A percentile compares a stretch with the other conserved stretches of the same genome.
phyloP scores from a whole-genome alignment of 2,329 filamentous ascomycete genomes.

The Clonostachys chloroleuca region DNA sequence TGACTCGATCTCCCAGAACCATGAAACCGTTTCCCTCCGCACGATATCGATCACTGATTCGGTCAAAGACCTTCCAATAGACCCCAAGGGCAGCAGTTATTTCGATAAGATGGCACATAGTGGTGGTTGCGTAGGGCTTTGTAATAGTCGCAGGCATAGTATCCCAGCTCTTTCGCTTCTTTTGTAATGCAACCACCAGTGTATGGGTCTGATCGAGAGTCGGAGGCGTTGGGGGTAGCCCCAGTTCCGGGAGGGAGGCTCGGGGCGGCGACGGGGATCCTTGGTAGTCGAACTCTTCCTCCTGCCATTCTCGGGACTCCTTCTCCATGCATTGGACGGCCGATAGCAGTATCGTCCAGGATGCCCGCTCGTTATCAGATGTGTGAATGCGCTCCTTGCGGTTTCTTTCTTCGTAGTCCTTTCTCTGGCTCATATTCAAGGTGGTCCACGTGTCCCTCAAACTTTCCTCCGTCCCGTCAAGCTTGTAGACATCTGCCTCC shows the following conservation, averaged over 20 bases:
- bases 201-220: slow-evolving; percentile 25
- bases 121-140: slow-evolving; percentile 47
- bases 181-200: slow-evolving; percentile 39
- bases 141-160: slow-evolving; percentile 42
- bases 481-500: slow-evolving; percentile 22
- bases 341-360: slow-evolving; percentile 47
- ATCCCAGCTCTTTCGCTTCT: slow-evolving; percentile 43
- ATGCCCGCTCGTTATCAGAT: slow-evolving; percentile 51
- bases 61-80: slow-evolving; percentile 56
- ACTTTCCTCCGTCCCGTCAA: slow-evolving; percentile 31
- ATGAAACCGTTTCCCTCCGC: slow-evolving; percentile 52
- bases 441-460: slow-evolving; percentile 24
- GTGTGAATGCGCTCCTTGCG: slow-evolving; percentile 39
- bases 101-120: slow-evolving; percentile 51
- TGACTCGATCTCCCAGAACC: slow-evolving; percentile 36
- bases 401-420: slow-evolving; percentile 10
- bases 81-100: slow-evolving; percentile 49
- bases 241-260: slow-evolving; percentile 1
- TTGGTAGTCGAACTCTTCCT: slow-evolving; percentile 16
- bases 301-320: slow-evolving; percentile 41
- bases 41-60: slow-evolving; percentile 43
- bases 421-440: slow-evolving; percentile 18
- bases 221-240: slow-evolving; percentile 14
- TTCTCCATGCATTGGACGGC: slow-evolving; percentile 45
- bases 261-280: slow-evolving; percentile 7